Conservation (phyloP, 768 basidiomycete species). For the Coprinopsis marcescibilis region DNA sequence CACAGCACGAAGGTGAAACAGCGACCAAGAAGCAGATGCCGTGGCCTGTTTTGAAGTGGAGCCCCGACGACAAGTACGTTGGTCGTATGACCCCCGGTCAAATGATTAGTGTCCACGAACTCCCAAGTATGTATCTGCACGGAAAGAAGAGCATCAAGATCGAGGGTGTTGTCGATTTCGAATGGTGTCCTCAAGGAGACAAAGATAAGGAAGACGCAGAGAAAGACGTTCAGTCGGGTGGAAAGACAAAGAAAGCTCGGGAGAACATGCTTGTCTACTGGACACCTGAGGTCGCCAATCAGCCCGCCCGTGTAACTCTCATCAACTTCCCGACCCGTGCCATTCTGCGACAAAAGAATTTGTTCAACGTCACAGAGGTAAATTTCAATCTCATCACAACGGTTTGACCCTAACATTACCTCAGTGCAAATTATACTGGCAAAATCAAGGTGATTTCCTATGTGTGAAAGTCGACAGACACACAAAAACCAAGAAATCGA, state of each 20-base stretch:
- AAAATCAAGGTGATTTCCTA: constrained; percentile 96
- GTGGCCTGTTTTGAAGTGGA: constrained; percentile 98
- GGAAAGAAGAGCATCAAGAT: constrained; percentile 97
- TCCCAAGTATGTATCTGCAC: constrained; percentile 88
- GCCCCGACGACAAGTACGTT: constrained; percentile 91
- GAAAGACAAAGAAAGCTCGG: constrained; percentile 53
- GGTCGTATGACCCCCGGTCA: constrained; percentile 84
- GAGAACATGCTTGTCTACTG: constrained; percentile 97
- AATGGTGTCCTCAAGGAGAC: constrained; percentile 94
- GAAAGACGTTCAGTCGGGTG: constrained; percentile 32
- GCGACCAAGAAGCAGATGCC: constrained; percentile 75
- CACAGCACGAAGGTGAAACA: constrained; percentile 53
- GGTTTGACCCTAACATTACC: not conserved
- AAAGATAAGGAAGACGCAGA: constrained; percentile 75
- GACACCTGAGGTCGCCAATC: constrained; percentile 95
- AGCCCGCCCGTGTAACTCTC: constrained; percentile 95
- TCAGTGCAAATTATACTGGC: constrained; percentile 97
- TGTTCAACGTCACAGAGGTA: constrained; percentile 97
- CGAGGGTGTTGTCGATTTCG: constrained; percentile 95
- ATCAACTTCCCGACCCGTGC: constrained; percentile 81
- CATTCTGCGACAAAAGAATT: constrained; percentile 87
- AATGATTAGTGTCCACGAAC: constrained; percentile 95
- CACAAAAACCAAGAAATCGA: constrained; percentile 97
- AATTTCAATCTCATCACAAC: constrained; percentile 20
- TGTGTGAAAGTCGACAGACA: constrained; percentile 99